phyloP scores from a whole-genome alignment of 2,329 filamentous ascomycete species.

The Talaromyces sp. region DNA sequence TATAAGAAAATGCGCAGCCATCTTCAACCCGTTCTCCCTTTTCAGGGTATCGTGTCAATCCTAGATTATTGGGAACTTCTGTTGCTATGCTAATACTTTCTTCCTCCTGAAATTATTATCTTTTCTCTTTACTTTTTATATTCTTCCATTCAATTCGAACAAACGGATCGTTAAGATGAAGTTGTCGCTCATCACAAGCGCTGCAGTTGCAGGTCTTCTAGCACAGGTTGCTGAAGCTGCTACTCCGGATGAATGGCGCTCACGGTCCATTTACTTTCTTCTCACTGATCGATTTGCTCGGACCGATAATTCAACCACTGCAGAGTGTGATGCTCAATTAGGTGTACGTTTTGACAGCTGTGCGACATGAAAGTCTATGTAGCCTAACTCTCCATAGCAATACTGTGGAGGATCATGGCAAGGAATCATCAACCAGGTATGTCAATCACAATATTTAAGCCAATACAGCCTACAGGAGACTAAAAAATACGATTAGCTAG shows the following conservation, averaged over 20 bases:
- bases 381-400: conserved; percentile 6
- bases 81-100: not conserved
- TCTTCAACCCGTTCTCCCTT: not conserved
- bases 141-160: too few relatives aligned
- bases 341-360: conserved; percentile 21
- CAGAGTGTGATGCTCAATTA: conserved; percentile 28
- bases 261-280: conserved; percentile 46
- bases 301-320: conserved; percentile 39
- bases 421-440: conserved; percentile 41
- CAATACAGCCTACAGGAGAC: too few relatives aligned
- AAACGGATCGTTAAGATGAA: conserved; percentile 21
- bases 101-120: not conserved
- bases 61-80: not conserved
- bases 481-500: conserved; percentile 34
- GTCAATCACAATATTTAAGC: not conserved
- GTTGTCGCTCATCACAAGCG: conserved; percentile 16
- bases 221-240: conserved; percentile 28
- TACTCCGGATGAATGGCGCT: conserved; percentile 38
- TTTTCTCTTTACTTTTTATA: not conserved
- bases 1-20: not conserved
- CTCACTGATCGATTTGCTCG: conserved; percentile 46
- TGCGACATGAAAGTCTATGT: not conserved
- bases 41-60: not conserved
- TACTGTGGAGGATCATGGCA: conserved; percentile 51
- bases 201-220: conserved; percentile 22